Percentiles rank a stretch among this genome's conserved stretches.
Evolutionary conservation across 1,284 basidiomycete genomes (phyloP).

Genomic region (Ceratobasidium sp.): DNA sequence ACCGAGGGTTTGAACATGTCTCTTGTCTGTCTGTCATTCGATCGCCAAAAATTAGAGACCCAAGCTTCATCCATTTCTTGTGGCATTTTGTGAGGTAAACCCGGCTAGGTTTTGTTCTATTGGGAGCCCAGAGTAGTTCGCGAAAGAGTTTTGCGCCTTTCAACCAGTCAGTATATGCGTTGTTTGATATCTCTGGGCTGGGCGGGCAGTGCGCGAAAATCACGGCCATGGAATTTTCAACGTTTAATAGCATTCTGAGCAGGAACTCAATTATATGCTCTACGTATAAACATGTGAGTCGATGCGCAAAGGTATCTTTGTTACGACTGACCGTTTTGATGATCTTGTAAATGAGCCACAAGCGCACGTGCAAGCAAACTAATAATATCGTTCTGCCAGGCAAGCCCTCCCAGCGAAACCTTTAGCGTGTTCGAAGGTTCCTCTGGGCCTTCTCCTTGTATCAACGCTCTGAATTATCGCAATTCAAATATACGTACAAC

Average conservation of each 20-base stretch:
- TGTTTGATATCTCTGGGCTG: neutral
- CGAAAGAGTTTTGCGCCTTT: neutral
- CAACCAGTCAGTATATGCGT: conserved; percentile 4
- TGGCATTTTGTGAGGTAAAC: neutral
- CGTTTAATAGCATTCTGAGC: too few relatives aligned
- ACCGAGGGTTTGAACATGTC: neutral
- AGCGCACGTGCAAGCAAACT: neutral
- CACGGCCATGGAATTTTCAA: too few relatives aligned
- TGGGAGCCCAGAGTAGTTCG: neutral
- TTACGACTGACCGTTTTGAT: too few relatives aligned
- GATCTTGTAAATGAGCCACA: too few relatives aligned
- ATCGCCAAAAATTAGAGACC: neutral
- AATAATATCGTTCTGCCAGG: neutral
- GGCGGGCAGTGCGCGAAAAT: neutral
- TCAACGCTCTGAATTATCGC: neutral
- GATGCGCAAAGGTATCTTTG: too few relatives aligned
- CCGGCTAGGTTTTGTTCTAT: neutral
- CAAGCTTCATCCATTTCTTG: neutral
- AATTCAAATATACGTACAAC: too few relatives aligned
- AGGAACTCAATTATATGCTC: too few relatives aligned
- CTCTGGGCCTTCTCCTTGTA: neutral
- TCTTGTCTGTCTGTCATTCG: too few relatives aligned
- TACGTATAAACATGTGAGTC: too few relatives aligned
- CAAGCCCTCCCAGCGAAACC: neutral
- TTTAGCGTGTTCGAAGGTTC: neutral